Percentiles rank a stretch among this genome's conserved stretches.
These are phyloP conservation scores for Trichoderma erinaceum DNA, from an alignment of 495 filamentous ascomycete species.

Conservation along the genomic window DNA sequence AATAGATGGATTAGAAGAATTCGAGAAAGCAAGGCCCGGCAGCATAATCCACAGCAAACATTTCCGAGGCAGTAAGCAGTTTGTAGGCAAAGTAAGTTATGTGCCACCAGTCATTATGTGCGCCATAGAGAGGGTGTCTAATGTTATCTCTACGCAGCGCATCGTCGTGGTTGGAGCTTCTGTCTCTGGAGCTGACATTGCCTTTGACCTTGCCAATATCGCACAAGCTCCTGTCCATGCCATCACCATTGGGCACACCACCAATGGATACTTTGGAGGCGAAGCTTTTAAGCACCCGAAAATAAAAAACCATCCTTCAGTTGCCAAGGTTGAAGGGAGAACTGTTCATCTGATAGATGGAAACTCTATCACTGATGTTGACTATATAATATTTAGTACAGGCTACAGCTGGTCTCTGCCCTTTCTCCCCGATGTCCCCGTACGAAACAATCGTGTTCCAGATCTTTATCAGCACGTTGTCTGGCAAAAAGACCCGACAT, in stretches of 20 bases:
- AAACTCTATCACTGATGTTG: conserved; percentile 39
- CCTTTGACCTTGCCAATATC: conserved; percentile 52
- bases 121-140: not conserved
- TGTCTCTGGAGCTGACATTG: conserved; percentile 69
- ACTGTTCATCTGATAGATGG: conserved; percentile 47
- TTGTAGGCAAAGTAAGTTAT: conserved; percentile 40
- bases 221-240: conserved; percentile 29
- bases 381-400: conserved; percentile 53
- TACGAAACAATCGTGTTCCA: conserved; percentile 49
- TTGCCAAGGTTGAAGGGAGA: conserved; percentile 36
- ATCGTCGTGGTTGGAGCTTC: conserved; percentile 66
- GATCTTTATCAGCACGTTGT: conserved; percentile 53
- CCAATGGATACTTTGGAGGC: conserved; percentile 48
- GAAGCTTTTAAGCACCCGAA: conserved; percentile 45
- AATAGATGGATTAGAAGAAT: conserved; percentile 45
- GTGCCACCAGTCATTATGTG: not conserved
- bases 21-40: conserved; percentile 38
- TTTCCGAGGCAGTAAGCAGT: conserved; percentile 52
- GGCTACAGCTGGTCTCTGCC: conserved; percentile 53
- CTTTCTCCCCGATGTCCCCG: conserved; percentile 44
- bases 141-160: conserved; percentile 19
- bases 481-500: conserved; percentile 38
- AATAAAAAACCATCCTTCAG: conserved; percentile 39
- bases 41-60: conserved; percentile 62
- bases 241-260: conserved; percentile 30